These are phyloP conservation scores for Monilinia fructigena DNA, from an alignment of 2,329 filamentous ascomycete species.

Conservation along the genomic window DNA sequence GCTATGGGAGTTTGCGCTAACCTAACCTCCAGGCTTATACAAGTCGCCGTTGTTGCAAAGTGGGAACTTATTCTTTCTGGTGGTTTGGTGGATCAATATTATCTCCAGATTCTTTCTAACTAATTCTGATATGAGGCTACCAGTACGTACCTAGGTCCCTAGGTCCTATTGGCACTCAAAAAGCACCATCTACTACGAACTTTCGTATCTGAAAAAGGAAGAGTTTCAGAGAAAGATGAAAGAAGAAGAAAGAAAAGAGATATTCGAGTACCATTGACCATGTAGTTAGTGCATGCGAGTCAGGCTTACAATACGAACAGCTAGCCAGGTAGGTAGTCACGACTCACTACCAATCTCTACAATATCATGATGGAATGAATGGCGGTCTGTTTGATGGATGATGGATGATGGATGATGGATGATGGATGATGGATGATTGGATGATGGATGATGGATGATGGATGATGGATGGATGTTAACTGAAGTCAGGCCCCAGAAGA, in stretches of 20 bases:
- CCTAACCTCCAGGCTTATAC: too few relatives aligned
- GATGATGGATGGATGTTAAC: background rate
- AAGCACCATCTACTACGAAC: background rate
- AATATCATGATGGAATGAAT: slow-evolving; percentile 4
- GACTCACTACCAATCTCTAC: background rate
- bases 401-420: background rate
- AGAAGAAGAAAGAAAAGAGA: too few relatives aligned
- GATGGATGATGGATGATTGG: background rate
- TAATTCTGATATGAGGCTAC: too few relatives aligned
- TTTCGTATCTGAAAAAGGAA: background rate
- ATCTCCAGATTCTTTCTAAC: too few relatives aligned
- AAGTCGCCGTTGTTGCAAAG: too few relatives aligned
- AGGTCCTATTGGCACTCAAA: background rate
- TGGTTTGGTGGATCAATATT: too few relatives aligned
- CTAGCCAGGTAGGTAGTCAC: background rate
- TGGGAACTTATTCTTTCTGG: too few relatives aligned
- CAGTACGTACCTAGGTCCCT: too few relatives aligned
- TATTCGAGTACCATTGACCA: too few relatives aligned
- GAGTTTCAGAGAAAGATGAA: background rate
- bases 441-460: background rate
- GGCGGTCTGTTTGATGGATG: slow-evolving; percentile 3
- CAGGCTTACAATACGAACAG: background rate
- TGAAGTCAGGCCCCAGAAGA: background rate
- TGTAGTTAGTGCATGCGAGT: slow-evolving; percentile 4
- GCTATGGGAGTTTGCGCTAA: too few relatives aligned